Percentiles rank a stretch among this genome's conserved stretches.
These are phyloP conservation scores for Penicillium sp. DNA, from an alignment of 2,329 filamentous ascomycete genomes.

Conservation along the genomic window DNA sequence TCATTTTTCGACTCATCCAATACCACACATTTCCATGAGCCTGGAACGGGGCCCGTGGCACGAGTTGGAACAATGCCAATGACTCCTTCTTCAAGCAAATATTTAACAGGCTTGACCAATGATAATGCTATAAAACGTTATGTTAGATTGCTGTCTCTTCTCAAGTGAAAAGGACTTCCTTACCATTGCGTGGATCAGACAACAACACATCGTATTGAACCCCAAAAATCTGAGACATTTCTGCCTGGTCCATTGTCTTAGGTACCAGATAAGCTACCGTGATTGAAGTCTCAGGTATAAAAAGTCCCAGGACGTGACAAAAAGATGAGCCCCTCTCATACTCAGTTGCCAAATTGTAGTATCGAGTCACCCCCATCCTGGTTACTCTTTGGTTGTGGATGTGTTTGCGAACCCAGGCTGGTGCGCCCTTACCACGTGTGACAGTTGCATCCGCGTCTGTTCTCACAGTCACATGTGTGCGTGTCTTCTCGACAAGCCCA, in stretches of 20 bases:
- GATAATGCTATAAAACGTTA: no score
- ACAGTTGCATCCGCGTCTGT: no score
- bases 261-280: conserved; percentile 19
- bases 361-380: neutral
- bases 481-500: neutral
- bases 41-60: no score
- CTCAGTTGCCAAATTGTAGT: neutral
- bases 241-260: conserved; percentile 11
- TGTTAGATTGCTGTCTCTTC: neutral
- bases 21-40: conserved; percentile 17
- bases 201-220: conserved; percentile 8
- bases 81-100: conserved; percentile 14
- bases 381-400: no score
- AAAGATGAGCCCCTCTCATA: neutral
- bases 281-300: conserved; percentile 6
- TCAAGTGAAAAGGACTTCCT: conserved; percentile 2
- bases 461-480: no score
- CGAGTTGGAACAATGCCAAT: conserved; percentile 16
- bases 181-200: conserved; percentile 18
- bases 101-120: no score
- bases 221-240: conserved; percentile 22
- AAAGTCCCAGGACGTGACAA: conserved; percentile 8
- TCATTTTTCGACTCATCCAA: conserved; percentile 8
- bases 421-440: no score
- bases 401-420: no score